phyloP scores from a whole-genome alignment of 2,329 filamentous ascomycete genomes.

The Endoconidiophora polonica region DNA sequence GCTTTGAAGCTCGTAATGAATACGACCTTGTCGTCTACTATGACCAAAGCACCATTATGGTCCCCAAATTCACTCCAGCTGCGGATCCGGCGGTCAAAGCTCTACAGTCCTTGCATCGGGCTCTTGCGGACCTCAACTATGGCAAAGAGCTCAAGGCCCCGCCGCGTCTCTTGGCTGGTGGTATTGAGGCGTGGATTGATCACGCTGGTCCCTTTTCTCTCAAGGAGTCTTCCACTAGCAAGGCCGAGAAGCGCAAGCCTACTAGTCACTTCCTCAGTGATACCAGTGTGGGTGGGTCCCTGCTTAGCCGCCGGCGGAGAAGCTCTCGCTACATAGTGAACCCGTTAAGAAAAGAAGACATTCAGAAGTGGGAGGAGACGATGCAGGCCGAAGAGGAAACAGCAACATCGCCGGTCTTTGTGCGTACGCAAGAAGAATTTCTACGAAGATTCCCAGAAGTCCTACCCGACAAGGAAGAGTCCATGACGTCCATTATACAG shows the following conservation, averaged over 20 bases:
- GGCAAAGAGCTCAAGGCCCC: constrained; percentile 54
- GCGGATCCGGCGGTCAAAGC: constrained; percentile 7
- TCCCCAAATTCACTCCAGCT: constrained; percentile 21
- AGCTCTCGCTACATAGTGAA: constrained; percentile 36
- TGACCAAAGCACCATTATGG: constrained; percentile 47
- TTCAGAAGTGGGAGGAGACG: constrained; percentile 63
- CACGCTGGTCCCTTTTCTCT: constrained; percentile 56
- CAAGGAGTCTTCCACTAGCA: constrained; percentile 23
- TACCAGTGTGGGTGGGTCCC: not conserved
- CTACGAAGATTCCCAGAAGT: constrained; percentile 64
- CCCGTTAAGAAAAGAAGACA: constrained; percentile 65
- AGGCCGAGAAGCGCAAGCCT: constrained; percentile 13
- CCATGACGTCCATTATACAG: constrained; percentile 32
- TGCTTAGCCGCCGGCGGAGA: constrained; percentile 16
- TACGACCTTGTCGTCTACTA: constrained; percentile 88
- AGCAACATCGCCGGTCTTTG: constrained; percentile 35
- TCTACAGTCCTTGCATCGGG: constrained; percentile 48
- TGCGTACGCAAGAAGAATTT: constrained; percentile 68
- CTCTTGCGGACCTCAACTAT: constrained; percentile 70
- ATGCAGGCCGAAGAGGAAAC: constrained; percentile 39
- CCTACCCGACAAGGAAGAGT: constrained; percentile 37
- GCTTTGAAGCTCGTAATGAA: constrained; percentile 56
- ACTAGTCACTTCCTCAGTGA: constrained; percentile 3
- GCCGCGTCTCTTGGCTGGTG: constrained; percentile 66
- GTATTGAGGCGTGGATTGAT: constrained; percentile 72